A percentile compares a stretch with the other conserved stretches of the same genome.
These are phyloP conservation scores for Alternaria conjuncta DNA, from an alignment of 2,329 filamentous ascomycete genomes.

Conservation along the genomic window DNA sequence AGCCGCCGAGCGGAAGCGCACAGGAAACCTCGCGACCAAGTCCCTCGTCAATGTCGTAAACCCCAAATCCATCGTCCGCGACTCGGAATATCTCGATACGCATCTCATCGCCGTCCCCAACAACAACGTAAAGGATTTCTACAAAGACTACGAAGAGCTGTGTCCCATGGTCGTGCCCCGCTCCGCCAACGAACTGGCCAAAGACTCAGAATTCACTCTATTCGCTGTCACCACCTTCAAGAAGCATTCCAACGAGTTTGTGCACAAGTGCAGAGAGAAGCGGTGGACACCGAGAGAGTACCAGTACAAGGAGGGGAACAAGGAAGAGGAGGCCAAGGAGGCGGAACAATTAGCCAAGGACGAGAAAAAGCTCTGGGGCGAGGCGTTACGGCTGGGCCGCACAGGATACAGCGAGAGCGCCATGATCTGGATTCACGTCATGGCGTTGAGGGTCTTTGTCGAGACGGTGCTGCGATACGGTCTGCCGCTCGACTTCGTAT, in stretches of 20 bases:
- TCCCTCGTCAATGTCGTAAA: conserved; percentile 90
- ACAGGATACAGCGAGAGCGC: conserved; percentile 97
- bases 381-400: conserved; percentile 82
- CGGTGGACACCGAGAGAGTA: conserved; percentile 96
- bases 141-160: conserved; percentile 86
- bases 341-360: conserved; percentile 81
- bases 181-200: conserved; percentile 77
- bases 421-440: conserved; percentile 93
- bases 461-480: conserved; percentile 98
- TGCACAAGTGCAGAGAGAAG: conserved; percentile 89
- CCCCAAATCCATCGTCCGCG: conserved; percentile 73
- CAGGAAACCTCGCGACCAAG: conserved; percentile 91
- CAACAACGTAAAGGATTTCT: conserved; percentile 82
- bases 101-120: conserved; percentile 89
- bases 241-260: conserved; percentile 84
- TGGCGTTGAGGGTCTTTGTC: conserved; percentile 91
- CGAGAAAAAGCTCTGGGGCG: conserved; percentile 90
- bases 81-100: conserved; percentile 96
- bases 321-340: conserved; percentile 87
- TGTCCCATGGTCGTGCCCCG: conserved; percentile 92
- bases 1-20: conserved; percentile 83
- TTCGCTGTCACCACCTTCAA: conserved; percentile 93
- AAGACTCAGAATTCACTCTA: conserved; percentile 88
- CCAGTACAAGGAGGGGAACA: conserved; percentile 88
- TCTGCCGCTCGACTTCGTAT: conserved; percentile 86